phyloP scores from a whole-genome alignment of 768 basidiomycete genomes.

The Mycena rebaudengoi region DNA sequence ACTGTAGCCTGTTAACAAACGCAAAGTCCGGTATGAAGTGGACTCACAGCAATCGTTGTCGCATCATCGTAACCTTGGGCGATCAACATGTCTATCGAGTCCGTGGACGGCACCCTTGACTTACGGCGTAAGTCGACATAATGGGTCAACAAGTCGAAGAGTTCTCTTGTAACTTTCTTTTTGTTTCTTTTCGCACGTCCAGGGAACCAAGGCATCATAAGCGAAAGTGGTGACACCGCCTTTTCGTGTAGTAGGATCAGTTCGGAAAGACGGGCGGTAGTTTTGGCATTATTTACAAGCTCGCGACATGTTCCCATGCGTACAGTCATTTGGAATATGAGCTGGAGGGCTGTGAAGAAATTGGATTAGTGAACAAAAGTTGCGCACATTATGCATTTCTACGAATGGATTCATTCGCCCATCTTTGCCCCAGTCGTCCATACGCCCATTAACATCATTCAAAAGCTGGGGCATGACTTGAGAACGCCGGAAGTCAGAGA shows the following conservation, averaged over 20 bases:
- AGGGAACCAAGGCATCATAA: constrained; percentile 47
- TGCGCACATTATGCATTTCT: constrained; percentile 33
- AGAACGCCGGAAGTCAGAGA: background rate
- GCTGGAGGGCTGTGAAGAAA: constrained; percentile 17
- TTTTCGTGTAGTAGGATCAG: constrained; percentile 44
- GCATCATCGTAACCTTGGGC: constrained; percentile 35
- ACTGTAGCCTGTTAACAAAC: constrained; percentile 30
- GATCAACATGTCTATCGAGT: constrained; percentile 47
- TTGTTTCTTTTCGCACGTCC: constrained; percentile 38
- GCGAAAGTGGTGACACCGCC: constrained; percentile 40
- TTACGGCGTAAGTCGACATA: constrained; percentile 39
- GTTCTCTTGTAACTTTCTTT: constrained; percentile 38
- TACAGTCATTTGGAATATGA: constrained; percentile 44
- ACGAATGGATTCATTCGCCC: constrained; percentile 36
- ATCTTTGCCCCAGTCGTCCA: constrained; percentile 33
- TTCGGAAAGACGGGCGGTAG: constrained; percentile 32
- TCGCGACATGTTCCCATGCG: constrained; percentile 46
- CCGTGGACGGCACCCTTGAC: constrained; percentile 32
- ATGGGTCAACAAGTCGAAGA: constrained; percentile 35
- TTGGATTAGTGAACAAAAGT: background rate
- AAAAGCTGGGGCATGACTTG: constrained; percentile 34
- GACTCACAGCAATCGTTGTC: constrained; percentile 21
- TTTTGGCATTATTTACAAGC: constrained; percentile 36
- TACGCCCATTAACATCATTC: constrained; percentile 31
- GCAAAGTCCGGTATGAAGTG: background rate